Percentiles rank a stretch among this genome's conserved stretches.
These are phyloP conservation scores for Blastocystis hominis DNA, from an alignment of 352 stramenopile species.

Conservation along the genomic window DNA sequence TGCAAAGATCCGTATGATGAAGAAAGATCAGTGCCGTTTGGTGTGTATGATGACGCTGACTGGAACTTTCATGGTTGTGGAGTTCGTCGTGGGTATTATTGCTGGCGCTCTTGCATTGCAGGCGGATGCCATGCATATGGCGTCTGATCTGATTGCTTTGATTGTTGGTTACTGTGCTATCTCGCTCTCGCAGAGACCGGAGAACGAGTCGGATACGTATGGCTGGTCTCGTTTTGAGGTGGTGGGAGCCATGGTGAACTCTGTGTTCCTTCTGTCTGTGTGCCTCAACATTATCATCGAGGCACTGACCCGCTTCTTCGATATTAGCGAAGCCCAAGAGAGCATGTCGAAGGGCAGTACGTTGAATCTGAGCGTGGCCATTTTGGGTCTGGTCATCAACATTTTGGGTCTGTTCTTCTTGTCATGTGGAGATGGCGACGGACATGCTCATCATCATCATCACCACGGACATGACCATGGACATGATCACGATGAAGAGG, in stretches of 20 bases:
- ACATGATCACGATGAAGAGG: background rate
- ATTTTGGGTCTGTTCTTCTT: slow-evolving; percentile 78
- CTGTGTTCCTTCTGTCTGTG: slow-evolving; percentile 50
- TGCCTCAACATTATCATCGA: slow-evolving; percentile 57
- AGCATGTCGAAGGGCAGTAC: background rate
- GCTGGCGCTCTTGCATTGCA: slow-evolving; percentile 75
- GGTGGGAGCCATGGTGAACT: slow-evolving; percentile 66
- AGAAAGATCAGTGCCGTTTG: slow-evolving; percentile 70
- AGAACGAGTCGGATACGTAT: slow-evolving; percentile 63
- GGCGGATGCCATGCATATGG: slow-evolving; percentile 76
- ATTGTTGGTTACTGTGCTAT: slow-evolving; percentile 52
- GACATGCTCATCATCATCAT: slow-evolving; percentile 67
- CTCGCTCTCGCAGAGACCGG: slow-evolving; percentile 63
- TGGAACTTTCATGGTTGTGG: slow-evolving; percentile 73
- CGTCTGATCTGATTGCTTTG: slow-evolving; percentile 68
- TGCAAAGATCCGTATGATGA: slow-evolving; percentile 13
- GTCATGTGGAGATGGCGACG: slow-evolving; percentile 62
- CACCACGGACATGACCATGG: slow-evolving; percentile 33
- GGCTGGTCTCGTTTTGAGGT: slow-evolving; percentile 70
- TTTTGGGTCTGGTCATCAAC: slow-evolving; percentile 71
- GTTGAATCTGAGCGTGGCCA: background rate
- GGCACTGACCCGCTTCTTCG: slow-evolving; percentile 34
- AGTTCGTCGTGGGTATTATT: slow-evolving; percentile 71
- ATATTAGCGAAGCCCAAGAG: slow-evolving; percentile 49
- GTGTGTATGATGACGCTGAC: slow-evolving; percentile 71